Evolutionary conservation across 345 rosid species (phyloP).

Genomic region (Alliaria petiolata): DNA sequence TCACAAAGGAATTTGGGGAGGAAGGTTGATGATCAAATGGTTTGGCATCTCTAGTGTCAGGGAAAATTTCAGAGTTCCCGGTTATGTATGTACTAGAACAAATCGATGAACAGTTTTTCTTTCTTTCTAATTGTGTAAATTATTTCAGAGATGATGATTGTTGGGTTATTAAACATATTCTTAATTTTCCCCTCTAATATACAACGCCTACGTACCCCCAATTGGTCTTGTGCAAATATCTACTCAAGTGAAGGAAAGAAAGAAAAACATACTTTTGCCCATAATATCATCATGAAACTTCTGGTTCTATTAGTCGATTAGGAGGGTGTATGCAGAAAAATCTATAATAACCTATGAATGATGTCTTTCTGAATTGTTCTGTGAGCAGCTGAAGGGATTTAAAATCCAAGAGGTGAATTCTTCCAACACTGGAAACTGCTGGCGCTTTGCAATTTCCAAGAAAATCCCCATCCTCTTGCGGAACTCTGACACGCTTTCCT

Average conservation of each 20-base stretch:
- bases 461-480: conserved; percentile 62
- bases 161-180: not conserved
- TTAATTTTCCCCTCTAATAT: not conserved
- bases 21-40: conserved; percentile 50
- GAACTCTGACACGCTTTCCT: conserved; percentile 65
- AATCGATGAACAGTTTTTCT: not conserved
- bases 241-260: not conserved
- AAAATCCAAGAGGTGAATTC: conserved; percentile 70
- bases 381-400: conserved; percentile 23
- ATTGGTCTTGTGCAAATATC: not conserved
- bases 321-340: not conserved
- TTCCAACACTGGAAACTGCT: conserved; percentile 58
- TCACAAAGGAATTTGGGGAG: conserved; percentile 92
- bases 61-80: not conserved
- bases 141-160: not conserved
- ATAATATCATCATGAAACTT: not conserved
- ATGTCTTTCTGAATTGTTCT: not conserved
- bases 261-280: too few relatives aligned
- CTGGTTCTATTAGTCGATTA: not conserved
- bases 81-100: not conserved
- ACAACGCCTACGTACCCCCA: not conserved
- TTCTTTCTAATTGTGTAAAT: not conserved
- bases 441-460: conserved; percentile 54
- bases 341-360: conserved; percentile 4
- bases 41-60: not conserved